Base-by-base conservation (phyloP, 257 asterid genomes). In the Petunia axillaris region DNA sequence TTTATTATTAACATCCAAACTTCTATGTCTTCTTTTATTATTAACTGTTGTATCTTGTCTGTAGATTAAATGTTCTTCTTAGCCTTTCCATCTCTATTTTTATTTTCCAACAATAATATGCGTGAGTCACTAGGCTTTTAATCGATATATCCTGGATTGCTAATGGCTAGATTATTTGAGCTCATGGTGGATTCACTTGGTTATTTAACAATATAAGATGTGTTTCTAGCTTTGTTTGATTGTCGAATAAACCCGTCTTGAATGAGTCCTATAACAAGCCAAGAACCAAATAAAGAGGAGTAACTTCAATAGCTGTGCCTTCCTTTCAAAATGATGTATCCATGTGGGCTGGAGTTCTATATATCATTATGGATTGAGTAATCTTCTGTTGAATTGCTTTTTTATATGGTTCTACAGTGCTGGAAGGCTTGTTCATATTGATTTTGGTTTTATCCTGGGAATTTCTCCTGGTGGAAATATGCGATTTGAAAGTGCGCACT, bases 391-490 rank as follows among this genome's bases (percentile, higher is more conserved):
- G 44, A 48, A 71, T 46, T 52, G 46, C 60, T 40, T 11, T 46
- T 16, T 48, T 15, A 71, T 54, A 71, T 71, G 75, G 55, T 37
- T 73, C 50, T 50, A 70, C 75, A 96, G 99, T 64, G 87, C 76
- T 76, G 99, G 99, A 39, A 91, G 99, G 90, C 99, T 96, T 82
- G 99, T 96, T 76, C 99, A 96, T 82, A 96, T 96, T 80, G 99
- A 96, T 89, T 96, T 96, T 83, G 99, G 99, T 85, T 96, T 96
- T 81, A 96, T 96, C 77, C 84, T 96, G 85, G 99, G 94, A 89
- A 96, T 91, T 81, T 96, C 99, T n/a, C 99, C 99, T 40, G 99
- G 99, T 76, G 91, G 91, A 63, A 96, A 96, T 82, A 94, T 96
- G 99, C 91, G 98, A 71, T 96, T 94, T 48, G 98, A 96, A 83